Evolutionary conservation across 805 yeast species (phyloP).

Genomic region (Metschnikowia lachancei): DNA sequence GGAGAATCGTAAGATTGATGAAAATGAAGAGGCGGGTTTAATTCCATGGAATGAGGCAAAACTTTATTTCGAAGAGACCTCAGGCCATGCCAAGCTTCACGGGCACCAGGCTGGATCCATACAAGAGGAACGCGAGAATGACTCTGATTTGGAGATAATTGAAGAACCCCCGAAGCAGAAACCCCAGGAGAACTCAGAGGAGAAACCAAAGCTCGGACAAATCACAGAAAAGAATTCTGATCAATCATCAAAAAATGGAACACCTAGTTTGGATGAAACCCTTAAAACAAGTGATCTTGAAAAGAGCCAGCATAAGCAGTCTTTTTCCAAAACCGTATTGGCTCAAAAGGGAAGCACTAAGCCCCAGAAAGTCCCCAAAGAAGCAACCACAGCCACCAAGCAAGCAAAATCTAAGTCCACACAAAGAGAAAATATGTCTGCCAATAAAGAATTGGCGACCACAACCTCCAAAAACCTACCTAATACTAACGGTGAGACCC

Average conservation of each 20-base stretch:
- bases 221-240: too few relatives aligned
- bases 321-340: neutral
- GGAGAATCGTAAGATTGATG: slow-evolving; percentile 20
- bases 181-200: neutral
- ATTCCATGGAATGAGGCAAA: slow-evolving; percentile 51
- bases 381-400: too few relatives aligned
- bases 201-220: neutral
- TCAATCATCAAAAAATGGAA: neutral
- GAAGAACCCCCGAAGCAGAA: neutral
- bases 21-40: slow-evolving; percentile 48
- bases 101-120: slow-evolving; percentile 6
- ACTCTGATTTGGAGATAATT: slow-evolving; percentile 14
- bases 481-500: too few relatives aligned
- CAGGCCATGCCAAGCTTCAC: neutral
- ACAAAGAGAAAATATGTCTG: too few relatives aligned
- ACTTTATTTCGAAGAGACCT: slow-evolving; percentile 17
- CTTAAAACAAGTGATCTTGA: neutral
- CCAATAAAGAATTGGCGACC: too few relatives aligned
- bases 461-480: too few relatives aligned
- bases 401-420: too few relatives aligned
- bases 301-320: too few relatives aligned
- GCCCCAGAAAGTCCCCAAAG: too few relatives aligned
- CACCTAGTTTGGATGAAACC: neutral
- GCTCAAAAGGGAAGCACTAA: neutral
- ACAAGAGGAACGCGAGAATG: slow-evolving; percentile 4